phyloP scores from a whole-genome alignment of 305 asterid species.

The Solanum hybrid region DNA sequence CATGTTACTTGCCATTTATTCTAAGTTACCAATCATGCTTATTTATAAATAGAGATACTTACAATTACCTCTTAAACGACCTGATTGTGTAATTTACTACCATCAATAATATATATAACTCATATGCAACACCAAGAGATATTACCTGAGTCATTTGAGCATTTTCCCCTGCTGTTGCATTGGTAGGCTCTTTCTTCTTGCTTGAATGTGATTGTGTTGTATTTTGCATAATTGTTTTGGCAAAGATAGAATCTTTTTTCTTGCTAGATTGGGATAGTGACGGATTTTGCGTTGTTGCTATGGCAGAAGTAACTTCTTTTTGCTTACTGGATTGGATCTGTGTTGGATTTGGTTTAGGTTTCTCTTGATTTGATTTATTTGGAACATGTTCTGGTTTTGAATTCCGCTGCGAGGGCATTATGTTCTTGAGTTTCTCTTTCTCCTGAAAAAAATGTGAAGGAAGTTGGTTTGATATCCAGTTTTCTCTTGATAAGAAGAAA shows the following conservation, averaged over 20 bases:
- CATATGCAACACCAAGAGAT: neutral
- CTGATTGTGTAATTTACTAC: neutral
- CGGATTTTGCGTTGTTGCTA: conserved; percentile 8
- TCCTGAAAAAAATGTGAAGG: conserved; percentile 25
- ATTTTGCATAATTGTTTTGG: conserved; percentile 19
- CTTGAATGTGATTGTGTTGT: neutral
- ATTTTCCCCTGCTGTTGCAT: conserved; percentile 19
- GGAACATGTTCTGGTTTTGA: conserved; percentile 12
- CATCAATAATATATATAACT: neutral
- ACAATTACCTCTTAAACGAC: neutral
- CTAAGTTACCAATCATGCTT: neutral
- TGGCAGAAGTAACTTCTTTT: conserved; percentile 10
- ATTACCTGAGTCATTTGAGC: conserved; percentile 59
- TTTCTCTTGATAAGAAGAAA: neutral
- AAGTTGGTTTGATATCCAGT: neutral
- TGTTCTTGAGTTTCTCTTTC: conserved; percentile 30
- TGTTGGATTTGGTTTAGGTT: conserved; percentile 9
- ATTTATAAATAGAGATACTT: neutral
- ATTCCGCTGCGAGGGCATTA: conserved; percentile 16
- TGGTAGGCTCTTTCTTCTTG: neutral
- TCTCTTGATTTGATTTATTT: conserved; percentile 11
- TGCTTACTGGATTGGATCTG: conserved; percentile 19
- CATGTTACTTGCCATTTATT: neutral
- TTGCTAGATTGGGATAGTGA: conserved; percentile 19
- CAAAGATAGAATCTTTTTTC: conserved; percentile 11